Base-by-base conservation (phyloP, 2,329 filamentous ascomycete species). In the Magnaporthales sp. region DNA sequence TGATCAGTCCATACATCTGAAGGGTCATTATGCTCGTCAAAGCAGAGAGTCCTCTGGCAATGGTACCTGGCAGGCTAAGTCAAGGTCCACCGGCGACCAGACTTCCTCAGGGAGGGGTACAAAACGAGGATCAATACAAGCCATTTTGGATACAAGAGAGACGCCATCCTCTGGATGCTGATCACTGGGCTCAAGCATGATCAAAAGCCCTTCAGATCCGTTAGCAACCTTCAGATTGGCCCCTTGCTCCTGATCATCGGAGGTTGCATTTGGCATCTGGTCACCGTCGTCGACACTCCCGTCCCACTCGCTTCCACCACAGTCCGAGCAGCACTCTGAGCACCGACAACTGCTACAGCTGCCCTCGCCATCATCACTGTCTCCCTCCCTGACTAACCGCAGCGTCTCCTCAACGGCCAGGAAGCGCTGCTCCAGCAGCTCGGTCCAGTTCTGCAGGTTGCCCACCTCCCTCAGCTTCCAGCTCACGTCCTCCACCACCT, bases 371-470 rank as follows among this genome's bases (percentile, higher is more conserved):
- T 51, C 54, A 22, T 58, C 54, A 9, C 54, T 27, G 54, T 58
- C 54, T 19, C 73, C 74, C 63, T 74, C 74, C 64, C 77, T 79
- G 2, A 84, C 86, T 67, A 89, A 74, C 70, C 86, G 77, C 71
- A 90, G 74, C 58, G 87, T 89, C 81, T 90, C 87, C 75, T 88
- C 86, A 7, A 90, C 74, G 61, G 88, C 82, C 66, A 89, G 69
- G 70, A 90, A 87, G 70, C 89, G 86, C 68, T 86, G 77, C 81
- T 89, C 91, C 73, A 94, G 81, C 78, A 93, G 86, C 83, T 95
- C 91, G 26, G 91, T 90, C 91, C 91, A 95, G 76, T 93, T 93
- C 81, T 94, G 91, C 74, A 94, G 85, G 74, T 93, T 89, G 27
- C 91, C 91, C 68, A 93, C 80, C 81, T 93, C 91, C 79, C 93